Conservation (phyloP, 345 rosid species). For the Populus davidiana region DNA sequence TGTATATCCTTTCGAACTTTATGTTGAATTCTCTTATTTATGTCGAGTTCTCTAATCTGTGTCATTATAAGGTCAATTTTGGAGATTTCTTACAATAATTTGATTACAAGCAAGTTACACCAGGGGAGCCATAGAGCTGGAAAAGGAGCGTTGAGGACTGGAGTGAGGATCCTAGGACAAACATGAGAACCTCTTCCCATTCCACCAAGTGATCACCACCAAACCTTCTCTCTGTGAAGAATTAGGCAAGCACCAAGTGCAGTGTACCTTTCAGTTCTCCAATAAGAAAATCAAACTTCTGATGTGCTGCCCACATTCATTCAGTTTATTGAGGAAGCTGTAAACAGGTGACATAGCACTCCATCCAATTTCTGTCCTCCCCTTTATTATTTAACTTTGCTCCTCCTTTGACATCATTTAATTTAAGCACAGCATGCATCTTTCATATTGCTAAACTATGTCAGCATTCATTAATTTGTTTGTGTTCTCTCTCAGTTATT, state of each 20-base stretch:
- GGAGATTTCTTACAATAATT: not conserved
- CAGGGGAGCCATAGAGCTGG: not conserved
- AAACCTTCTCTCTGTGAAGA: not conserved
- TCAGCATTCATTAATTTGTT: not conserved
- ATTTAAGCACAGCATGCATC: not conserved
- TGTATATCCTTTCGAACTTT: not conserved
- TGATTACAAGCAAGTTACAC: not conserved
- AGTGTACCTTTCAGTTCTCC: not conserved
- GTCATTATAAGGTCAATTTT: not conserved
- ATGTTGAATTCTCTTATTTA: not conserved
- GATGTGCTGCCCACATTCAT: not conserved
- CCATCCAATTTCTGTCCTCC: no score
- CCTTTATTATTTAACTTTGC: no score
- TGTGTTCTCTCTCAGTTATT: not conserved
- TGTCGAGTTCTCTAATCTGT: no score
- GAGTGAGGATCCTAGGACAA: not conserved
- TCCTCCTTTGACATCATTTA: not conserved
- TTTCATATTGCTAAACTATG: not conserved
- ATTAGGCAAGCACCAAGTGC: not conserved
- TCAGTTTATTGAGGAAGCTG: no score
- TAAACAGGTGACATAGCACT: no score
- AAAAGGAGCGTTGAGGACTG: not conserved
- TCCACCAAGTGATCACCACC: constrained; percentile 1
- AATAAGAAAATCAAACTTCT: no score
- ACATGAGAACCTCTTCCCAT: not conserved